Base-by-base conservation (phyloP, 345 rosid species). In the Psidium guajava region DNA sequence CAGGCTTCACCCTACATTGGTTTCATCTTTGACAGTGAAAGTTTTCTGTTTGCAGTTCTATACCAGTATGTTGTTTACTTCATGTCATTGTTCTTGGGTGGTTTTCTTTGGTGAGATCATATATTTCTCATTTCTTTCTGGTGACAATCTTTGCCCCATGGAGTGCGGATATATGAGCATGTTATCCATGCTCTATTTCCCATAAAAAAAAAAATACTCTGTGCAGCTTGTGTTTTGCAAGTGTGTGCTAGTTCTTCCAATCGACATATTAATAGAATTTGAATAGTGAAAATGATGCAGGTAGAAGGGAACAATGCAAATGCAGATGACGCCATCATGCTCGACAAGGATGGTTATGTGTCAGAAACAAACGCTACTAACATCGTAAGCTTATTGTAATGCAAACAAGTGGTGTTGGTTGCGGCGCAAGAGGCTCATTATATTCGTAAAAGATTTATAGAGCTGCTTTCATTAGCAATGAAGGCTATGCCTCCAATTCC, bases 361-460 rank as follows among this genome's bases (percentile, higher is more conserved):
- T 94, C 98, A 40, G 99, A 96, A 90, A 95, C 99, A 87, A 95
- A 96, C 91, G 98, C 98, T 49, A 96, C 99, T 73, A 96, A 96
- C 89, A 93, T 95, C 82, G 99, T 95, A 91, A 93, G 97, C 86
- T 77, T 84, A 82, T 9, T 54, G 69, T 84, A 58, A 73, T 51
- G 85, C 28, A 16, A 80, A 57, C 27, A 25, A 53, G 80, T 7
- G 53, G 83, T 12, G 77, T 56, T 28, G 36, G 42, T 59, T 84
- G 10, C 8, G 2, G 42, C 14, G 0, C 32, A 50, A 3, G 44
- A 53, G 77, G 56, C 54, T 64, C 56, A 27, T 84, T 58, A 36
- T n/a, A 64, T 25, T 69, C 80, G 25, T 69, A 32, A 69, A 36
- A 20, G 5, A 32, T 18, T 36, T 69, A 32, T 36, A 21, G 80